Evolutionary conservation across 2,329 filamentous ascomycete genomes (phyloP), one percentile per base, ranked within the genome.

Genomic region (Neonectria sp.): DNA sequence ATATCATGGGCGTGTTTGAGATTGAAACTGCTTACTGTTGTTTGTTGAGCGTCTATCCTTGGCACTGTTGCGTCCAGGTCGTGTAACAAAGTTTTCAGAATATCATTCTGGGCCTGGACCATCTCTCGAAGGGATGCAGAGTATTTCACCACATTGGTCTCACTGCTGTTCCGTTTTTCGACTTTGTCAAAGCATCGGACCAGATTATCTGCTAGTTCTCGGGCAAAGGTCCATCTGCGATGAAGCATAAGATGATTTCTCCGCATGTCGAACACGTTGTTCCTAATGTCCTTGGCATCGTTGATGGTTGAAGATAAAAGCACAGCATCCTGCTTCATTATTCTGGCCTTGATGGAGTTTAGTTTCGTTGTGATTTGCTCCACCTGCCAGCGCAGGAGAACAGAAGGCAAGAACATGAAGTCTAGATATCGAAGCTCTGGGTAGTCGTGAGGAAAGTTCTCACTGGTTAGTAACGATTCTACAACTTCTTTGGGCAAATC

Each of bases 351-450:
- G 29, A 53, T 37, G n/a, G 8, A 53, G 31, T 35, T 53, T 5
- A 53, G 51, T 6, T 24, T 11, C 11, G 51, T 35, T 24, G 51
- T 53, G 21, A 53, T 53, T 29, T 53, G 51, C 31, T 53, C 51
- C 12, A 53, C 51, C 31, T 53, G 51, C 51, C 51, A 53, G 29
- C 51, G 51, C n/a, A 53, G 13, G 31, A 53, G 51, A 53, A 53
- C 51, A 35, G 33, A 13, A 7, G 51, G 51, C 8, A 53, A 53
- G 6, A 53, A 21, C 31, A 53, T 53, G 29, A 53, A 53, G 21
- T 53, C 51, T 2, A 53, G n/a, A 31, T 53, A 37, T 25, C 51
- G 51, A 17, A 53, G 51, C 31, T 53, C 51, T 29, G 51, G 51
- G n/a, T 53, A 53, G 21, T 53, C 51, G n/a, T 53, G 51, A 12